Evolutionary conservation across 768 basidiomycete species (phyloP).

Genomic region (Thelephora aurantiotincta): DNA sequence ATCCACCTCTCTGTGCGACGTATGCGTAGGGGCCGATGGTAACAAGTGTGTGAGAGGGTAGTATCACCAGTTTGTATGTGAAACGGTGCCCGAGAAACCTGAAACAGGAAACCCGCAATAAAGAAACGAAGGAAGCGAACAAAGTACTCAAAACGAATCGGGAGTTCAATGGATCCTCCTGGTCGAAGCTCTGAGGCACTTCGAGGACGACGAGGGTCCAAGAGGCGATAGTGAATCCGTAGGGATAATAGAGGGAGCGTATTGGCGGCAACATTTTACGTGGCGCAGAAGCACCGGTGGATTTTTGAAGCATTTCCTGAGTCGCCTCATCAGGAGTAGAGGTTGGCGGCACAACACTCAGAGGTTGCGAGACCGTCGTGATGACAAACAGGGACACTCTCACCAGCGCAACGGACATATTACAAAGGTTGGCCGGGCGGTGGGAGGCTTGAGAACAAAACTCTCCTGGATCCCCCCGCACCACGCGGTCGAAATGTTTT

Average conservation of each 20-base stretch:
- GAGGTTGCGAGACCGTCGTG: neutral
- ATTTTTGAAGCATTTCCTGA: neutral
- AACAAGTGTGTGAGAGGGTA: constrained; percentile 17
- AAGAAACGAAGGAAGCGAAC: neutral
- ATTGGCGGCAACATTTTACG: neutral
- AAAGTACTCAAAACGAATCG: neutral
- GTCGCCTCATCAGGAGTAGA: neutral
- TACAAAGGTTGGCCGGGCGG: no score
- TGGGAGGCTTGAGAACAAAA: no score
- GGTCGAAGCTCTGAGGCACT: neutral
- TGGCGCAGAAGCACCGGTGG: neutral
- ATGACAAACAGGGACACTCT: neutral
- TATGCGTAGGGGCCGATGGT: constrained; percentile 20
- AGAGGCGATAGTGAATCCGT: neutral
- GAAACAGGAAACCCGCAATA: constrained; percentile 8
- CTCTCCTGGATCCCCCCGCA: no score
- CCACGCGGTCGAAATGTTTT: no score
- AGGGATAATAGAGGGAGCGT: neutral
- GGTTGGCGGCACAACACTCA: neutral
- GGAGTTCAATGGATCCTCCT: neutral
- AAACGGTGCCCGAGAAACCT: constrained; percentile 15
- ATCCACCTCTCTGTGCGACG: constrained; percentile 20
- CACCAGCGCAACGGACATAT: neutral
- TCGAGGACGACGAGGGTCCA: neutral
- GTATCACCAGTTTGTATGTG: constrained; percentile 20